These are phyloP conservation scores for Diplodia sapinea DNA, from an alignment of 2,329 filamentous ascomycete genomes.

Conservation along the genomic window DNA sequence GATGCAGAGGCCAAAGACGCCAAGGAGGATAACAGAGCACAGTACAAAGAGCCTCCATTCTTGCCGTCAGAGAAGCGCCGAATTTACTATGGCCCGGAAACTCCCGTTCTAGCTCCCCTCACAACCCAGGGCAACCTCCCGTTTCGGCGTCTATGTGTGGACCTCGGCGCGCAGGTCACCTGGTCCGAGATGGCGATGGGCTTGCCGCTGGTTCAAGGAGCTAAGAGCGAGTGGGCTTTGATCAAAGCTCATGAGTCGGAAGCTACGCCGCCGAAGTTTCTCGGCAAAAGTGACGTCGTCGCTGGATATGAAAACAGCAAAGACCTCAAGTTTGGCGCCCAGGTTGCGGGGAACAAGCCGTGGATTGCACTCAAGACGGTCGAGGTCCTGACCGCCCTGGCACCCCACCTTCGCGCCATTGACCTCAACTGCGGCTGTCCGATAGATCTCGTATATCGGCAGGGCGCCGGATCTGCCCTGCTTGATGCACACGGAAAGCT, in stretches of 20 bases:
- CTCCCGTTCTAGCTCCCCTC: constrained; percentile 88
- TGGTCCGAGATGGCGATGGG: constrained; percentile 99
- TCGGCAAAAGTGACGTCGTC: constrained; percentile 63
- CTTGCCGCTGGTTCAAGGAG: constrained; percentile 84
- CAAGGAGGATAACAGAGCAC: constrained; percentile 73
- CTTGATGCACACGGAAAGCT: constrained; percentile 88
- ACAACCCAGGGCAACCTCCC: constrained; percentile 97
- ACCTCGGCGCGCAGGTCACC: constrained; percentile 87
- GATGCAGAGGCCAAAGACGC: constrained; percentile 39
- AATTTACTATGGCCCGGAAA: constrained; percentile 93
- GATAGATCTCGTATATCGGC: constrained; percentile 89
- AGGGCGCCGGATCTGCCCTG: constrained; percentile 87
- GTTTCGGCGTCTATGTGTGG: constrained; percentile 87
- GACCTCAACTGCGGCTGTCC: constrained; percentile 98
- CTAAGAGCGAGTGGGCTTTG: constrained; percentile 91
- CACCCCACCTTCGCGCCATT: constrained; percentile 85
- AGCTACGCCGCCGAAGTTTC: constrained; percentile 71
- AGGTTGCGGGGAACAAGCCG: constrained; percentile 90
- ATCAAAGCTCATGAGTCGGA: constrained; percentile 92
- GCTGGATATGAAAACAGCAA: constrained; percentile 79
- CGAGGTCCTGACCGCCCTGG: constrained; percentile 75
- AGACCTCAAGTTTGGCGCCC: constrained; percentile 87
- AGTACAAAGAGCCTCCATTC: constrained; percentile 84
- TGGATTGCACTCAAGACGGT: constrained; percentile 90
- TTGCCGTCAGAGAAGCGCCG: constrained; percentile 90